Percentiles rank a stretch among this genome's conserved stretches.
phyloP scores from a whole-genome alignment of 768 basidiomycete genomes.

The Phaeolepiota aurea region DNA sequence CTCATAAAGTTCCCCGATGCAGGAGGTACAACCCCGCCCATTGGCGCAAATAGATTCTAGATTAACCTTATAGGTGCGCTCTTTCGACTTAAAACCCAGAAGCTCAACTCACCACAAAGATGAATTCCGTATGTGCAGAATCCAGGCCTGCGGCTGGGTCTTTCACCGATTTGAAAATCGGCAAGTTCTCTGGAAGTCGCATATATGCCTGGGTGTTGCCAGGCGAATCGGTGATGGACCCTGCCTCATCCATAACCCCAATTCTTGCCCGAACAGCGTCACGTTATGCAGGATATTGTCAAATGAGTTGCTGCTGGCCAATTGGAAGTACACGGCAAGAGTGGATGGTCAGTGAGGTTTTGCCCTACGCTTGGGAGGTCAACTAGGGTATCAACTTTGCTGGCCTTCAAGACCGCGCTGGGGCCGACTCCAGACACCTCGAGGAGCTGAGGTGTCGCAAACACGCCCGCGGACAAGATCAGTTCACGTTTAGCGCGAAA shows the following conservation, averaged over 20 bases:
- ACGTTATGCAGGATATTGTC: conserved; percentile 12
- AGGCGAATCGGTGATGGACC: conserved; percentile 11
- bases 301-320: conserved; percentile 13
- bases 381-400: conserved; percentile 15
- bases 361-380: conserved; percentile 19
- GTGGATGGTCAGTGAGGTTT: conserved; percentile 20
- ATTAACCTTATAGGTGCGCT: too few relatives aligned
- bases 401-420: conserved; percentile 6
- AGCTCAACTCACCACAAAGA: too few relatives aligned
- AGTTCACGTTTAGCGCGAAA: conserved; percentile 50
- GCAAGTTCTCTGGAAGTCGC: conserved; percentile 6
- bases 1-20: conserved; percentile 17
- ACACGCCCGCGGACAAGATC: conserved; percentile 30
- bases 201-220: conserved; percentile 9
- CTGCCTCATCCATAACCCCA: conserved; percentile 5
- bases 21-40: conserved; percentile 7
- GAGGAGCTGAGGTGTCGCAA: conserved; percentile 24
- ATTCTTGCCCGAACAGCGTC: conserved; percentile 3
- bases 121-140: conserved; percentile 8
- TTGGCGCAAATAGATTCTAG: conserved; percentile 2
- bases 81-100: too few relatives aligned
- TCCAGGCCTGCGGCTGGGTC: conserved; percentile 6
- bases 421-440: conserved; percentile 26
- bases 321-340: conserved; percentile 13
- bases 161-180: not conserved